phyloP scores from a whole-genome alignment of 1,284 basidiomycete species.

The Rhizoctonia solani region DNA sequence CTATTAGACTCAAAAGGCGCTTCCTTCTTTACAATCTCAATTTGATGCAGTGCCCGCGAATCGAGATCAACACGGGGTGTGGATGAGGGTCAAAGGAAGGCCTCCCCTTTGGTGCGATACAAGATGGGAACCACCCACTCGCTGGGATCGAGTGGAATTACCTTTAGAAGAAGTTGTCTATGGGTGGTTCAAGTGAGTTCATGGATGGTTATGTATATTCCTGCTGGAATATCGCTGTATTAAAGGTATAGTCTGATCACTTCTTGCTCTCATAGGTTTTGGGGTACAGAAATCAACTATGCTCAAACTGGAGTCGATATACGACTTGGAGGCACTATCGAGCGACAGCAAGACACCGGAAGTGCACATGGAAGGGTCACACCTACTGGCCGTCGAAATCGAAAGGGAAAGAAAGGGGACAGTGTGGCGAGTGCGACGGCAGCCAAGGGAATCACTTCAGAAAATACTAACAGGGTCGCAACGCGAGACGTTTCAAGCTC shows the following conservation, averaged over 20 bases:
- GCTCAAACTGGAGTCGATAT: slow-evolving; percentile 32
- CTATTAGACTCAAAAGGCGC: slow-evolving; percentile 48
- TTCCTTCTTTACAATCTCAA: slow-evolving; percentile 58
- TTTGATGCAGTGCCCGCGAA: slow-evolving; percentile 41
- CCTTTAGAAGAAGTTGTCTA: slow-evolving; percentile 45
- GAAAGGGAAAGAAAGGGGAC: slow-evolving; percentile 21
- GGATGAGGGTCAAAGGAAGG: slow-evolving; percentile 45
- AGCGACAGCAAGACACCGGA: slow-evolving; percentile 2
- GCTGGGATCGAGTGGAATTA: slow-evolving; percentile 41
- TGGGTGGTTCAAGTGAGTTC: slow-evolving; percentile 56
- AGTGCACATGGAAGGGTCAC: not conserved
- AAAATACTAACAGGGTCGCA: not conserved
- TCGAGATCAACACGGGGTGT: slow-evolving; percentile 45
- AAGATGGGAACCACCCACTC: slow-evolving; percentile 47
- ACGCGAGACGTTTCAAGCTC: not conserved
- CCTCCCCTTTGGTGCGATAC: slow-evolving; percentile 44
- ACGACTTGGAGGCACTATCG: slow-evolving; percentile 23
- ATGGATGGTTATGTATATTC: too few relatives aligned
- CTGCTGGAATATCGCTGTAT: too few relatives aligned
- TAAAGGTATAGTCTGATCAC: not conserved
- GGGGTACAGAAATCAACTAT: slow-evolving; percentile 30
- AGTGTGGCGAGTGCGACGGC: slow-evolving; percentile 16
- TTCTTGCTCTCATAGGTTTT: not conserved
- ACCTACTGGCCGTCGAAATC: slow-evolving; percentile 4
- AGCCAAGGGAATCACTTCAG: not conserved